Evolutionary conservation across 768 basidiomycete genomes (phyloP), one percentile per base, ranked within the genome.

Genomic region (Lactarius sanguifluus): DNA sequence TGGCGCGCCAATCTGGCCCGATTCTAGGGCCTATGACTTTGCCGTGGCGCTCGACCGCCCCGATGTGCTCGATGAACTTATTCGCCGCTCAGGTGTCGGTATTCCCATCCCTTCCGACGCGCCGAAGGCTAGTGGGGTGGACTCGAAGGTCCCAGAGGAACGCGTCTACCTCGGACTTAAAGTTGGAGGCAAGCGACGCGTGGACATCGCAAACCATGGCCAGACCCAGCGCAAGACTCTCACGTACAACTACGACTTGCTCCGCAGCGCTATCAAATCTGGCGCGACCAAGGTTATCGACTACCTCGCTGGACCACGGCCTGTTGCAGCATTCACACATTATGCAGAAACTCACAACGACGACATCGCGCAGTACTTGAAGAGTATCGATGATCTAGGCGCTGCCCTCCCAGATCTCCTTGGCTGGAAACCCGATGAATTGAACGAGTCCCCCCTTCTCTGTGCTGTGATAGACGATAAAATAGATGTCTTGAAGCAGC

Each of bases 131-230:
- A 72, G 75, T 8, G 74, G 76, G 23, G 64, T 70, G 15, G 71
- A 28, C 66, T 67, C 47, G 79, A 80, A 68, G 67, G 74, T 62
- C 79, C 81, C 71, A 78, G 75, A 71, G 56, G 61, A 36, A 47
- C 65, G 61, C 30, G 47, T 82, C 0, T 88, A 88, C 69, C 81
- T 86, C 20, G 86, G 87, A 0, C 77, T 89, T 52, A 82, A 81
- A 62, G 83, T 88, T 25, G 84, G 86, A 65, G 86, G 86, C 18
- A 86, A 85, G 77, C 87, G 87, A 71, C 78, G 84, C 4, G 77
- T 78, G 20, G 85, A 86, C 69, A 77, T 86, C 12, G 82, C 0
- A 68, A 73, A n/a, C 76, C 81, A 2, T 70, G 61, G 13, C 50
- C 62, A 28, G 52, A 34, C 23, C 1, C 38, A 7, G n/a, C 52